Base-by-base conservation (phyloP, 257 asterid species). In the Solanum piurae region DNA sequence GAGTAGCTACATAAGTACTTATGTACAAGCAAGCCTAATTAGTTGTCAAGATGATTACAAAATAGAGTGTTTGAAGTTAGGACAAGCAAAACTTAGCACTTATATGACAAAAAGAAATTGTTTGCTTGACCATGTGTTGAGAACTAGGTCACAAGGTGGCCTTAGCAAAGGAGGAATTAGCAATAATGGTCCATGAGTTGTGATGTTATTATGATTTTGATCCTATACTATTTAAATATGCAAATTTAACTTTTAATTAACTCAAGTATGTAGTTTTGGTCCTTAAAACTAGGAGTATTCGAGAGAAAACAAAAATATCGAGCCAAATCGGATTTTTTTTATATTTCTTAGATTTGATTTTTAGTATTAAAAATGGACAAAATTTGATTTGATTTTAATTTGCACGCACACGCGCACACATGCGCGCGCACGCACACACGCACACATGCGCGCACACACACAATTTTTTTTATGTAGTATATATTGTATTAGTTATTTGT, bases 1-100 rank as follows among this genome's bases (percentile, higher is more conserved):
- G 85, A 80, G 42, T 80, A 80, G 85, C 85, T 29, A 80, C 42
- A 18, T 46, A 80, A 46, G 37, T 49, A 29, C 66, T 18, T 27
- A 52, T 11, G 6, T 46, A 46, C 16, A 46, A 80, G 33, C 21
- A 80, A 80, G 44, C 18, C 68, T 27, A 46, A 29, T 46, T 29
- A 80, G 68, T 18, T 46, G 85, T 80, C 68, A 29, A 29, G 42
- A 14, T 80, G 85, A 80, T 38, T 46, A 9, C 23, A 7, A 80
- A 44, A 49, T 80, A 46, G 64, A 79, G 85, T 49, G 44, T 9
- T 80, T 46, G 85, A 38, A 42, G 84, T 44, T 44, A 2, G 68
- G 68, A 80, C 40, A 46, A 79, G 40, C 25, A 27, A 46, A 14
- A 3, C 9, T 69, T 16, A 44, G 4, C 12, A 79, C 82, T 34